Evolutionary conservation across 805 yeast species (phyloP), one percentile per base, ranked within the genome.

Genomic region (Huiozyma naganishii): DNA sequence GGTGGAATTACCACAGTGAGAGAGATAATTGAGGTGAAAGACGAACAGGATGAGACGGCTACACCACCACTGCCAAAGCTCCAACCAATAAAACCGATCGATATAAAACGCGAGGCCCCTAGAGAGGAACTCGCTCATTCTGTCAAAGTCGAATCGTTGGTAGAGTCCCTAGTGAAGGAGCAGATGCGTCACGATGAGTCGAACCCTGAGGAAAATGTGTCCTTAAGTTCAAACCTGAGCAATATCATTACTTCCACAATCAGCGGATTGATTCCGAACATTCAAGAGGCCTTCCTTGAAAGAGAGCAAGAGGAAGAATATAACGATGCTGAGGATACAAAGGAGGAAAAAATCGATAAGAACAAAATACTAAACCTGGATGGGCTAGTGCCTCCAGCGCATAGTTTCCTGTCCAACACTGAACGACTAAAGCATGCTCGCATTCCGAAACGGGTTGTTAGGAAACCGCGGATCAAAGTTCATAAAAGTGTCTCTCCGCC

Each of bases 331-430:
- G 30, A 40, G 17, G 45, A 44, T 28, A 23, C n/a, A 27, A 27
- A 40, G 17, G 32, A 47, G 43, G 30, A 40, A 41, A 36, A 45
- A 50, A 27, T 47, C 8, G 44, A 54, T 8, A 54, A 52, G 37
- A 42, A 43, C 10, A 41, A 42, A n/a, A 52, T 52, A 4, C 40
- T 59, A 28, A 59, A 59, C 39, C 36, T 57, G 7, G 64, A 59
- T 44, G 64, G 64, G 3, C 38, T 56, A n/a, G 57, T 57, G 4
- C 62, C 62, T 7, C 64, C 62, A 10, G 9, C 32, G 28, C 37
- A 11, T 34, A 34, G 12, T 7, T 34, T 34, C 10, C 5, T 30
- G 33, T 9, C 33, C 44, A n/a, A 29, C 27, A 12, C 8, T 29
- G 13, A 13, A 36, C 23, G 28, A 9, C n/a, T 9, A 8, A 32